Percentiles rank a stretch among this genome's conserved stretches.
phyloP scores from a whole-genome alignment of 805 yeast species.

The Metschnikowia corniflorae region DNA sequence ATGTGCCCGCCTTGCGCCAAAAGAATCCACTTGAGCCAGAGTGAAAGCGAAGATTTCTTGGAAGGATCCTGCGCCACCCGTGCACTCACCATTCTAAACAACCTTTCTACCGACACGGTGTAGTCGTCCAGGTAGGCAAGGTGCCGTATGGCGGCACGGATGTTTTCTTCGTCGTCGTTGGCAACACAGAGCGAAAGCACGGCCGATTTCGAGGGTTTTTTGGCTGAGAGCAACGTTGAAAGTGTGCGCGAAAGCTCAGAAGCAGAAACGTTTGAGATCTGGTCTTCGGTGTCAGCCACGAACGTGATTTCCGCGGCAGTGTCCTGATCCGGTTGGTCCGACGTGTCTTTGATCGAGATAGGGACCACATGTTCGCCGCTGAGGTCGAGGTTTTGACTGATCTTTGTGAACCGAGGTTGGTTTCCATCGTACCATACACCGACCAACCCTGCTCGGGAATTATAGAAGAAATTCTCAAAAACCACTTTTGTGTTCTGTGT shows the following conservation, averaged over 20 bases:
- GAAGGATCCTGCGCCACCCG: conserved; percentile 30
- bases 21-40: conserved; percentile 83
- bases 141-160: conserved; percentile 35
- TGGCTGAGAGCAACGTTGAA: conserved; percentile 14
- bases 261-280: conserved; percentile 22
- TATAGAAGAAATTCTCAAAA: conserved; percentile 31
- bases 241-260: conserved; percentile 25
- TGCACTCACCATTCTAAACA: conserved; percentile 28
- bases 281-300: conserved; percentile 22
- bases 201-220: conserved; percentile 11
- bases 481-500: conserved; percentile 5
- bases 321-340: conserved; percentile 12
- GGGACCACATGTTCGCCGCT: conserved; percentile 16
- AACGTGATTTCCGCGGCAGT: conserved; percentile 13
- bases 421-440: conserved; percentile 40
- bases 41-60: conserved; percentile 26
- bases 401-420: conserved; percentile 23
- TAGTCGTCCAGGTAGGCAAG: conserved; percentile 32
- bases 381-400: conserved; percentile 14
- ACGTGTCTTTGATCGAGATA: conserved; percentile 27
- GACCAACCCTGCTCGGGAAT: conserved; percentile 25
- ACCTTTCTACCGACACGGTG: conserved; percentile 14
- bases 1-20: conserved; percentile 67
- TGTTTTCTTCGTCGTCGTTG: conserved; percentile 28
- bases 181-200: conserved; percentile 23